These are phyloP conservation scores for Russula foetens DNA, from an alignment of 768 basidiomycete species.

Conservation along the genomic window DNA sequence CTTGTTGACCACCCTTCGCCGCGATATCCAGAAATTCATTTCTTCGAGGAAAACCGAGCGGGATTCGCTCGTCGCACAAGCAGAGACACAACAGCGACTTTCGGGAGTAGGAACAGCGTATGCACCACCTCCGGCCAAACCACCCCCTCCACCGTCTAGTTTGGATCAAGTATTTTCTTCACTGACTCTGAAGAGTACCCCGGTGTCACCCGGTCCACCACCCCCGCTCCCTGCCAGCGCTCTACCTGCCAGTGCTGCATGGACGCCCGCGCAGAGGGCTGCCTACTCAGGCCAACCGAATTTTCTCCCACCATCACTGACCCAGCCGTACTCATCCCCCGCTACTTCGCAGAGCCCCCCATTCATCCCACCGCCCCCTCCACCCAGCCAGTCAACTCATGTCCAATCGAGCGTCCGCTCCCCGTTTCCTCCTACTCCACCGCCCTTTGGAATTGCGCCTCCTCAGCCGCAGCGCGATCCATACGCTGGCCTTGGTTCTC, in stretches of 20 bases:
- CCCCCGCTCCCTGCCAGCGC: conserved; percentile 22
- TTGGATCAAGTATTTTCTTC: conserved; percentile 48
- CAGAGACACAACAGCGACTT: conserved; percentile 65
- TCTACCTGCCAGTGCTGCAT: too few species aligned
- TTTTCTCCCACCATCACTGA: conserved; percentile 7
- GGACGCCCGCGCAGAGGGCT: conserved; percentile 18
- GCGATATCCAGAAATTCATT: conserved; percentile 56
- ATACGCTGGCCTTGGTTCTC: conserved; percentile 16
- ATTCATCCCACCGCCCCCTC: conserved; percentile 22
- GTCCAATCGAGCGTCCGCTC: conserved; percentile 3
- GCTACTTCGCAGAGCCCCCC: conserved; percentile 12
- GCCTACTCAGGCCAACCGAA: conserved; percentile 5
- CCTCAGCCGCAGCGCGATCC: conserved; percentile 24
- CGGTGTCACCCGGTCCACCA: conserved; percentile 28
- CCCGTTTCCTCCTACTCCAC: conserved; percentile 5
- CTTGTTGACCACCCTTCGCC: conserved; percentile 47
- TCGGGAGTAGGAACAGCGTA: conserved; percentile 29
- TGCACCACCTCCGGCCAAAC: conserved; percentile 28
- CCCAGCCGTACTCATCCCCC: conserved; percentile 11
- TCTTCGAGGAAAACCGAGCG: conserved; percentile 60
- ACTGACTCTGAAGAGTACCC: conserved; percentile 39
- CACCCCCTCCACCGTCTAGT: conserved; percentile 17
- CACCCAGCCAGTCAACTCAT: conserved; percentile 15
- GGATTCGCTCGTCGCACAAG: conserved; percentile 53
- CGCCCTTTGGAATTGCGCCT: conserved; percentile 17